A percentile compares a stretch with the other conserved stretches of the same genome.
phyloP scores from a whole-genome alignment of 768 basidiomycete species.

The Russula brevipes region DNA sequence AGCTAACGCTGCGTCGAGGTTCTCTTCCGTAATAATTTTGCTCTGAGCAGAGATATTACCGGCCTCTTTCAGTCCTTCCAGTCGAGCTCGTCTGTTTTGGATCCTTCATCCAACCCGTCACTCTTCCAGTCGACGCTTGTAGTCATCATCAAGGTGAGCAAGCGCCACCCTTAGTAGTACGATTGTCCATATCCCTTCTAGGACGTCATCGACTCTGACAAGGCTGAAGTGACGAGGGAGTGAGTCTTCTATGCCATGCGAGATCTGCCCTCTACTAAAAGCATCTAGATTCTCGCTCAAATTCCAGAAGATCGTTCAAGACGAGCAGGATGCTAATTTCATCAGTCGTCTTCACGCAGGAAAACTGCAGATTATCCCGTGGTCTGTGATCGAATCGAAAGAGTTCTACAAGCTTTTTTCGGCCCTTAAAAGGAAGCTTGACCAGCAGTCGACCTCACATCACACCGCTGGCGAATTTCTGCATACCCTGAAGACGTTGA shows the following conservation, averaged over 20 bases:
- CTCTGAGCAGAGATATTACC: constrained; percentile 53
- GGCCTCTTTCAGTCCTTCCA: constrained; percentile 61
- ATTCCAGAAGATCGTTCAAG: constrained; percentile 56
- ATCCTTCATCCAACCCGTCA: constrained; percentile 53
- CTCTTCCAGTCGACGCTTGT: constrained; percentile 57
- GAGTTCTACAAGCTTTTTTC: constrained; percentile 55
- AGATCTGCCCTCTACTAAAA: background rate
- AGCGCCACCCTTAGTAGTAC: too few species aligned
- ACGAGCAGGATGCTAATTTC: constrained; percentile 59
- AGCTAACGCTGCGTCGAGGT: constrained; percentile 37
- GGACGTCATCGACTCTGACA: constrained; percentile 64
- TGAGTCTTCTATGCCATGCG: constrained; percentile 30
- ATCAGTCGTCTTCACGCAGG: constrained; percentile 57
- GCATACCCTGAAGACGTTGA: constrained; percentile 53
- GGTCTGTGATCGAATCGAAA: constrained; percentile 60
- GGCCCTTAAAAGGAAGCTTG: constrained; percentile 42
- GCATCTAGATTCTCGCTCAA: constrained; percentile 47
- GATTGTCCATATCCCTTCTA: constrained; percentile 25
- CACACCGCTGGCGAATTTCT: constrained; percentile 50
- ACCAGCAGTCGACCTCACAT: constrained; percentile 48
- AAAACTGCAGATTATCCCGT: constrained; percentile 53
- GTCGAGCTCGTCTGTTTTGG: constrained; percentile 50
- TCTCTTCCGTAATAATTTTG: constrained; percentile 62
- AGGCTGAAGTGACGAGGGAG: constrained; percentile 54
- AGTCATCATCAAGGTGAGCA: constrained; percentile 58